These are phyloP conservation scores for Suillus subalutaceus DNA, from an alignment of 768 basidiomycete species.

Conservation along the genomic window DNA sequence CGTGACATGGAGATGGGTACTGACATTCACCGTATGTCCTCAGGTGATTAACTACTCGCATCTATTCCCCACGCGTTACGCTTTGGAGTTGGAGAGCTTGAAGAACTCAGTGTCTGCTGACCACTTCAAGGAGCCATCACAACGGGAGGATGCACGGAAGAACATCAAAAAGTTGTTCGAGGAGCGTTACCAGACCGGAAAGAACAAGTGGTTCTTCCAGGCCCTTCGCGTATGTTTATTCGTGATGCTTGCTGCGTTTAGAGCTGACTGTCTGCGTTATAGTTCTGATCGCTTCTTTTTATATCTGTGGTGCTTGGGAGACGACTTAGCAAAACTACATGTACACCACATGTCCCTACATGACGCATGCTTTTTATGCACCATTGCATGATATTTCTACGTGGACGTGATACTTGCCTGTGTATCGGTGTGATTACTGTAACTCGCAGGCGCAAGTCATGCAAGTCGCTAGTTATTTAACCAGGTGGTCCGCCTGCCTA, in stretches of 20 bases:
- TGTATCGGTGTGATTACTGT: neutral
- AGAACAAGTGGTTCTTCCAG: constrained; percentile 99
- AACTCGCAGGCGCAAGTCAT: neutral
- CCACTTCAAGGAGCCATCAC: constrained; percentile 97
- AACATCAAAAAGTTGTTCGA: constrained; percentile 94
- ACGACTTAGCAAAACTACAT: constrained; percentile 38
- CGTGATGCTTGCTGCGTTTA: neutral
- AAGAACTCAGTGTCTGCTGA: constrained; percentile 85
- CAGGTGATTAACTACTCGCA: constrained; percentile 98
- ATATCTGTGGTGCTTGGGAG: constrained; percentile 19
- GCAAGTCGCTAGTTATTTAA: neutral
- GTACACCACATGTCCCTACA: constrained; percentile 38
- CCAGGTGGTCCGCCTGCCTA: neutral
- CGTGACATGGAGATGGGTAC: neutral
- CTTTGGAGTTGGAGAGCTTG: constrained; percentile 92
- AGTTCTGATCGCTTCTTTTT: constrained; percentile 39
- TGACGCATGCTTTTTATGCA: constrained; percentile 30
- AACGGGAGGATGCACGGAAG: constrained; percentile 95
- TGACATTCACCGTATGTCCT: constrained; percentile 3
- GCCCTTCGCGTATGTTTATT: constrained; percentile 66
- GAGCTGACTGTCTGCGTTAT: constrained; percentile 11
- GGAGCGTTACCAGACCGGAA: constrained; percentile 90
- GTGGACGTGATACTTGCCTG: neutral
- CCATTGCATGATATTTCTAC: constrained; percentile 16
- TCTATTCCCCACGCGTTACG: constrained; percentile 98